Evolutionary conservation across 2,329 filamentous ascomycete genomes (phyloP), one percentile per base, ranked within the genome.

Genomic region (Myriosclerotinia scirpicola): DNA sequence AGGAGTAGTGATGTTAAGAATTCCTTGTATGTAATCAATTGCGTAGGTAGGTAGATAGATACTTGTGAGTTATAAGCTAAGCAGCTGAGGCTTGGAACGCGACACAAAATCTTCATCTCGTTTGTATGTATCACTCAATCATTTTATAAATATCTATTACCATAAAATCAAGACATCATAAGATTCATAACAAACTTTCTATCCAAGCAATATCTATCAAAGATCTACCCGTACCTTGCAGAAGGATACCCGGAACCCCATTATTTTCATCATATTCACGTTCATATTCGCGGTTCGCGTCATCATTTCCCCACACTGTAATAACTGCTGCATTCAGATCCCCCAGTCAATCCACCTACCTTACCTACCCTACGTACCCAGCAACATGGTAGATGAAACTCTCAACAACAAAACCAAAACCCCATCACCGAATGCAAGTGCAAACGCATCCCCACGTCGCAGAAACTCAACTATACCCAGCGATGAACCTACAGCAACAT

Each of bases 401-500:
- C 17, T 17, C 42, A 48, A 36, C 12, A 36, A 36, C 30, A 60
- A 22, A 2, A 38, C 56, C 30, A 60, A 22, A 2, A 38, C 56
- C 7, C 26, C 56, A 20, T 60, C 56, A 17, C 42, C 68, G 53
- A 58, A 54, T n/a, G 44, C 44, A 46, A 46, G 12, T 5, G 59
- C 70, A 62, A 36, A 60, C 14, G 52, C 54, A 26, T 54, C 54
- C 30, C 64, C 69, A 20, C 44, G 64, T 5, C 67, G 71, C 26
- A 65, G 65, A 54, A 20, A 17, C 8, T 30, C 40, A 15, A 67
- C 66, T 3, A 61, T 67, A 11, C 67, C 71, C 5, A 54, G 48
- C 17, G 71, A 74, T 56, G 73, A 74, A 36, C 65, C 71, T 58
- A 50, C 62, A 50, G 42, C 64, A 30, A 55, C 71, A 20, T 70